Percentiles rank a stretch among this genome's conserved stretches.
Evolutionary conservation across 768 basidiomycete species (phyloP).

Genomic region (Tephrocybe rancida): DNA sequence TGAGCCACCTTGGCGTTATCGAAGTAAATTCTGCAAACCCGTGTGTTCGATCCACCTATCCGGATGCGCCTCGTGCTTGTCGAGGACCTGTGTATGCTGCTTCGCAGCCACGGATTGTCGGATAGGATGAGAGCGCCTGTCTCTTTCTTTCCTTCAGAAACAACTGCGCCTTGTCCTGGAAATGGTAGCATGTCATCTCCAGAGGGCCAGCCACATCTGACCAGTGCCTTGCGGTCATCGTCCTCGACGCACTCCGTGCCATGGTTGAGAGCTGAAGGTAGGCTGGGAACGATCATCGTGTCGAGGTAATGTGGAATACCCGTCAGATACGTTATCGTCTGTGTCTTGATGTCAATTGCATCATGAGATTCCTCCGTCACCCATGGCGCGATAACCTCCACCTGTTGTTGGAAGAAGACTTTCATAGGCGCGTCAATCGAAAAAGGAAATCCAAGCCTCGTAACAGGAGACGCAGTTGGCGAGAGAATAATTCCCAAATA

Average conservation of each 20-base stretch:
- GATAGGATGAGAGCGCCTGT: slow-evolving; percentile 2
- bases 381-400: slow-evolving; percentile 35
- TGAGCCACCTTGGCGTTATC: slow-evolving; percentile 24
- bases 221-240: slow-evolving; percentile 17
- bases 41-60: slow-evolving; percentile 56
- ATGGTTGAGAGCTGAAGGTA: slow-evolving; percentile 24
- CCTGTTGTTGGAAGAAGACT: slow-evolving; percentile 67
- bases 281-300: slow-evolving; percentile 36
- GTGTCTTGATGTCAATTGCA: slow-evolving; percentile 16
- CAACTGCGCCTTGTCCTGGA: slow-evolving; percentile 15
- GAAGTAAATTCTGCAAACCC: slow-evolving; percentile 62
- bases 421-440: slow-evolving; percentile 62
- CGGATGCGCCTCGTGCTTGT: slow-evolving; percentile 35
- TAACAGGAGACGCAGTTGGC: neutral
- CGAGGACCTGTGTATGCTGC: slow-evolving; percentile 15
- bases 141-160: neutral
- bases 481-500: slow-evolving; percentile 9
- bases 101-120: slow-evolving; percentile 18
- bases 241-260: slow-evolving; percentile 17
- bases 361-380: slow-evolving; percentile 15
- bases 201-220: slow-evolving; percentile 30
- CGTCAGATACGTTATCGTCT: slow-evolving; percentile 44
- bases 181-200: slow-evolving; percentile 22
- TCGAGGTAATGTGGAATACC: slow-evolving; percentile 47
- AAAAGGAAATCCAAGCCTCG: slow-evolving; percentile 60